Evolutionary conservation across 306 rosid genomes (phyloP).

Genomic region (Malus orientalis): DNA sequence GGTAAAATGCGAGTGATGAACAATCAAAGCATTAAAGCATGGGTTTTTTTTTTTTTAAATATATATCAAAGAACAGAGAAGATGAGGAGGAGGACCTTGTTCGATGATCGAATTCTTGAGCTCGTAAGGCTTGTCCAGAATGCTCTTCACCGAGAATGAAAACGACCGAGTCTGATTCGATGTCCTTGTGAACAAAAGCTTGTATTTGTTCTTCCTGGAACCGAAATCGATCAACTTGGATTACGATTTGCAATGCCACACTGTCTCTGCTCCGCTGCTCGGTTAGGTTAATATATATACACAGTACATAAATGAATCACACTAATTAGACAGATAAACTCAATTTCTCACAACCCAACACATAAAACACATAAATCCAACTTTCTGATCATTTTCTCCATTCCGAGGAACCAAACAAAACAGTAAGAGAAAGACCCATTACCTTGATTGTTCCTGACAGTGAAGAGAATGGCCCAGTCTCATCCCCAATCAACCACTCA

Average conservation of each 20-base stretch:
- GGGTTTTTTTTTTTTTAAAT: neutral
- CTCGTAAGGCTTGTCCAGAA: slow-evolving; percentile 19
- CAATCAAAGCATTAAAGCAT: neutral
- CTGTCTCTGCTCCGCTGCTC: neutral
- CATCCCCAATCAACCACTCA: too few relatives aligned
- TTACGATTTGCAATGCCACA: slow-evolving; percentile 32
- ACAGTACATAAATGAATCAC: too few relatives aligned
- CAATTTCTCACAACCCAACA: too few relatives aligned
- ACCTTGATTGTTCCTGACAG: too few relatives aligned
- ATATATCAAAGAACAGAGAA: neutral
- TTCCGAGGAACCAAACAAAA: too few relatives aligned
- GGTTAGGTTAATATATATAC: too few relatives aligned
- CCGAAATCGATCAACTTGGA: slow-evolving; percentile 30
- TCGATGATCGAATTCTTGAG: slow-evolving; percentile 35
- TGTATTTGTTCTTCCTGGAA: slow-evolving; percentile 29
- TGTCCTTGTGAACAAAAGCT: slow-evolving; percentile 28
- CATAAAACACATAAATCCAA: too few relatives aligned
- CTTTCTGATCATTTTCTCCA: too few relatives aligned
- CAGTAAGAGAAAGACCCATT: too few relatives aligned
- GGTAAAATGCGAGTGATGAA: neutral
- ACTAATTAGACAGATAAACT: too few relatives aligned
- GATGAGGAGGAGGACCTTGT: slow-evolving; percentile 36
- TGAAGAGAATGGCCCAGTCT: too few relatives aligned
- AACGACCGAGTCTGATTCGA: slow-evolving; percentile 19
- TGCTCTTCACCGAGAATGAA: slow-evolving; percentile 33